Conservation (phyloP, 1,284 basidiomycete genomes). For the Marasmius tenuissimus region DNA sequence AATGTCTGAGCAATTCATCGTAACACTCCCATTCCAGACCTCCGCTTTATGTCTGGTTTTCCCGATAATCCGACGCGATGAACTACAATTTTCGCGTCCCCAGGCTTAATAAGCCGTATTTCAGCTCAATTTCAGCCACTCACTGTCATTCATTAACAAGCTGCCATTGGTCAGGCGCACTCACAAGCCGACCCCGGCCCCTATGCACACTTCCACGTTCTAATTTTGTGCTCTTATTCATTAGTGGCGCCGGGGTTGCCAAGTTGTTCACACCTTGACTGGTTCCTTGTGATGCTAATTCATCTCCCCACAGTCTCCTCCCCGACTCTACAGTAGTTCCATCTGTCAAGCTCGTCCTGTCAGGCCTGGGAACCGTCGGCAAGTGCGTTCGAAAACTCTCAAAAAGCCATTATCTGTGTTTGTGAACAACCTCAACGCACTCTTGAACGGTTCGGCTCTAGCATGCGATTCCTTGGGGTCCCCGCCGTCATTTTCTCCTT, state of each 20-base stretch:
- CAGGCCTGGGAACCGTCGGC: background rate
- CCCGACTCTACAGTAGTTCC: background rate
- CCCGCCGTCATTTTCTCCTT: background rate
- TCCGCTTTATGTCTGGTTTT: background rate
- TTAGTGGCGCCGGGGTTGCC: background rate
- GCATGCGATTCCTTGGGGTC: background rate
- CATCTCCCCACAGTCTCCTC: background rate
- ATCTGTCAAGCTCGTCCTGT: background rate
- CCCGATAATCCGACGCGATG: background rate
- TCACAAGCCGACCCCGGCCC: background rate
- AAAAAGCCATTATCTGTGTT: background rate
- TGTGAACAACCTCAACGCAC: background rate
- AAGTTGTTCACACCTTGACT: background rate
- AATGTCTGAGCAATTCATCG: background rate
- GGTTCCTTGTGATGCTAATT: background rate
- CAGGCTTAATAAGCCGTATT: background rate
- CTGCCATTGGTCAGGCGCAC: background rate
- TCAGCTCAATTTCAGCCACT: too few species aligned
- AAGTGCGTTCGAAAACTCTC: background rate
- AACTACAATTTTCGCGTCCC: background rate
- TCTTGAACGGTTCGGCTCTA: background rate
- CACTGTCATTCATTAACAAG: background rate
- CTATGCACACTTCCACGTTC: background rate
- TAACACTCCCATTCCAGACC: background rate
- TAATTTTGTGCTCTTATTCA: background rate